A percentile compares a stretch with the other conserved stretches of the same genome.
Evolutionary conservation across 1,139 yeast species (phyloP).

Genomic region (Groenewaldozyma auringiensis): DNA sequence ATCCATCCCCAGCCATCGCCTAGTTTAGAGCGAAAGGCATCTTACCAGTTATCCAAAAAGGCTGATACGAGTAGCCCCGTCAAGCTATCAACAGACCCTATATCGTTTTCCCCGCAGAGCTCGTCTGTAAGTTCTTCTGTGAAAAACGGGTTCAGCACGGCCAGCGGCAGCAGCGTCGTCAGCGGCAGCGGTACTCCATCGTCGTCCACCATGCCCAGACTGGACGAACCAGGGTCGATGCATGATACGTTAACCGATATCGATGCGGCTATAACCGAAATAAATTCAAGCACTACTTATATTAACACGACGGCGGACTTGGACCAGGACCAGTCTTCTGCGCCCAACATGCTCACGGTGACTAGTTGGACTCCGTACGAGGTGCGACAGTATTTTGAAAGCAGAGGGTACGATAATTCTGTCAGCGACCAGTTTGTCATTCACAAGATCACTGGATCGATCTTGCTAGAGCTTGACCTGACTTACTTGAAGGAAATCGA

Average conservation of each 20-base stretch:
- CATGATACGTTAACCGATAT: constrained; percentile 68
- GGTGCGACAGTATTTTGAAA: constrained; percentile 68
- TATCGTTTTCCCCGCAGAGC: background rate
- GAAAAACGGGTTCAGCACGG: background rate
- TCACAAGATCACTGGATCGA: constrained; percentile 84
- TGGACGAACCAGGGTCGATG: constrained; percentile 32
- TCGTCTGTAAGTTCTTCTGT: background rate
- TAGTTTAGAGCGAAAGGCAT: constrained; percentile 1
- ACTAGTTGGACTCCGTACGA: constrained; percentile 76
- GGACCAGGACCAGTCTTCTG: background rate
- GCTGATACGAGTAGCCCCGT: background rate
- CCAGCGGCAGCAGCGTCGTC: background rate
- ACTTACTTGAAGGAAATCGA: constrained; percentile 85
- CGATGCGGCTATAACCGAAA: constrained; percentile 74
- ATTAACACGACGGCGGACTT: background rate
- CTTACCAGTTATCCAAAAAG: background rate
- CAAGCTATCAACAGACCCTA: background rate
- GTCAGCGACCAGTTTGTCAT: constrained; percentile 72
- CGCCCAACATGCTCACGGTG: constrained; percentile 16
- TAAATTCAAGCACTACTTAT: constrained; percentile 28
- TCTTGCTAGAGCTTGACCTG: constrained; percentile 76
- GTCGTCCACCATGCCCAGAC: background rate
- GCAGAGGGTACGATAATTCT: constrained; percentile 62
- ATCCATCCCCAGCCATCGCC: constrained; percentile 4
- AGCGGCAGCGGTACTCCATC: background rate